Percentiles rank a stretch among this genome's conserved stretches.
phyloP scores from a whole-genome alignment of 306 rosid species.

The Rosa rugosa region DNA sequence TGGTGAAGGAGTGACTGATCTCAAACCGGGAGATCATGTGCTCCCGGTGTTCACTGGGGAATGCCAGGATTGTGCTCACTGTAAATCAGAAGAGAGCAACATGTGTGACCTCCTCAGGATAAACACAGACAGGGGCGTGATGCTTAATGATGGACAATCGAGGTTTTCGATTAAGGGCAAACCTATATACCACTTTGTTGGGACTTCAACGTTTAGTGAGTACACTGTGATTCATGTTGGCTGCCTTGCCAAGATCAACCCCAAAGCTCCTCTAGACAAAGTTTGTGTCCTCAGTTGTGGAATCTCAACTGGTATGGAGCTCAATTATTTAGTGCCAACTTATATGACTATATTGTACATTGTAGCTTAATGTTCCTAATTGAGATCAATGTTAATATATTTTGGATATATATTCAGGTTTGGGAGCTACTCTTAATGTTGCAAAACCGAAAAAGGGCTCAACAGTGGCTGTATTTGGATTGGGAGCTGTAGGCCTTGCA shows the following conservation, averaged over 20 bases:
- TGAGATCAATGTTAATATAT: not conserved
- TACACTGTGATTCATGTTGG: conserved; percentile 61
- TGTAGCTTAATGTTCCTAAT: not conserved
- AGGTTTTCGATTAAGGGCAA: conserved; percentile 58
- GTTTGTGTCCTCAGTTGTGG: conserved; percentile 72
- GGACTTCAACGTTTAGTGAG: conserved; percentile 62
- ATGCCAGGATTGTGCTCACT: conserved; percentile 59
- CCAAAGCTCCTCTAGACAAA: conserved; percentile 38
- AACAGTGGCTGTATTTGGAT: conserved; percentile 69
- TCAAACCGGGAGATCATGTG: conserved; percentile 52
- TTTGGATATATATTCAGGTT: conserved; percentile 30
- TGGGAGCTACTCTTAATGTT: conserved; percentile 72
- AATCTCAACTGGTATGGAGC: conserved; percentile 54
- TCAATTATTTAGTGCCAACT: not conserved
- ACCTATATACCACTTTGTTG: conserved; percentile 36
- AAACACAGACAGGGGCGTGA: not conserved
- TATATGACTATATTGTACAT: not conserved
- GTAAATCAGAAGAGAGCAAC: conserved; percentile 53
- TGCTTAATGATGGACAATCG: conserved; percentile 57
- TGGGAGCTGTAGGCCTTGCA: conserved; percentile 69
- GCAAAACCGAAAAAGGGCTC: conserved; percentile 65
- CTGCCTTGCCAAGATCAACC: conserved; percentile 47
- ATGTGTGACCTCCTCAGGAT: conserved; percentile 29
- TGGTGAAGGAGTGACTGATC: conserved; percentile 32
- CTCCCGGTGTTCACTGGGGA: conserved; percentile 54